phyloP scores from a whole-genome alignment of 352 stramenopile species.

The Globisporangium heterothallicum region DNA sequence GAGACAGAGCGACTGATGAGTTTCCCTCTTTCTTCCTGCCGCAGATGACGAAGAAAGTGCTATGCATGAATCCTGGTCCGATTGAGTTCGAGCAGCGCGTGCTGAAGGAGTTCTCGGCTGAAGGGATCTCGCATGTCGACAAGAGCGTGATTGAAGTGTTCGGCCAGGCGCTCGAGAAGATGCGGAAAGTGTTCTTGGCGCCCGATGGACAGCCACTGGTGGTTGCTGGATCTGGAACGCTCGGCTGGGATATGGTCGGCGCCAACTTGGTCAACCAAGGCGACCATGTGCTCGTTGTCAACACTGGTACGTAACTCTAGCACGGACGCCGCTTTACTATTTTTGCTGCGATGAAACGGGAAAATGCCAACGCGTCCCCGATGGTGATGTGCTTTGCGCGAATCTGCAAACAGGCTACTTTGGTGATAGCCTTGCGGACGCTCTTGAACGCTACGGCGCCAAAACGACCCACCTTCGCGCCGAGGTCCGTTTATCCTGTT shows the following conservation, averaged over 20 bases:
- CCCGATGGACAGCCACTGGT: conserved; percentile 65
- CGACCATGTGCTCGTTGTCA: conserved; percentile 65
- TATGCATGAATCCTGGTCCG: conserved; percentile 81
- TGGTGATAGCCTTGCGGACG: conserved; percentile 64
- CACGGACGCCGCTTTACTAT: too few relatives aligned
- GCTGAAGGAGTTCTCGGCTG: conserved; percentile 60
- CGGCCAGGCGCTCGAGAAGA: conserved; percentile 72
- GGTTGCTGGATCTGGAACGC: conserved; percentile 58
- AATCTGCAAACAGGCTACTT: conserved; percentile 46
- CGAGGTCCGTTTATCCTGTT: conserved; percentile 29
- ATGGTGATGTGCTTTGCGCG: neutral
- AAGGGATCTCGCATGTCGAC: conserved; percentile 78
- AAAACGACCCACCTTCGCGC: conserved; percentile 52
- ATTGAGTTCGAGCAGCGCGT: conserved; percentile 78
- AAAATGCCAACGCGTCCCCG: too few relatives aligned
- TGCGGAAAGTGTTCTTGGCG: conserved; percentile 72
- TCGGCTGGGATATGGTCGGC: conserved; percentile 82
- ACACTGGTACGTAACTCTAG: conserved; percentile 43
- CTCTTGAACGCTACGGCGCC: conserved; percentile 62
- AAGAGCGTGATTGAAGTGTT: conserved; percentile 75
- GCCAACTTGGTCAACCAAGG: conserved; percentile 60
- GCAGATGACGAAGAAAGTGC: conserved; percentile 63
- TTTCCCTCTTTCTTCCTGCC: neutral
- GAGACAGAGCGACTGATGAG: neutral
- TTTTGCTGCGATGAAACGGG: neutral